Percentiles rank a stretch among this genome's conserved stretches.
Evolutionary conservation across 352 stramenopile genomes (phyloP).

Genomic region (Phytophthora cactorum): DNA sequence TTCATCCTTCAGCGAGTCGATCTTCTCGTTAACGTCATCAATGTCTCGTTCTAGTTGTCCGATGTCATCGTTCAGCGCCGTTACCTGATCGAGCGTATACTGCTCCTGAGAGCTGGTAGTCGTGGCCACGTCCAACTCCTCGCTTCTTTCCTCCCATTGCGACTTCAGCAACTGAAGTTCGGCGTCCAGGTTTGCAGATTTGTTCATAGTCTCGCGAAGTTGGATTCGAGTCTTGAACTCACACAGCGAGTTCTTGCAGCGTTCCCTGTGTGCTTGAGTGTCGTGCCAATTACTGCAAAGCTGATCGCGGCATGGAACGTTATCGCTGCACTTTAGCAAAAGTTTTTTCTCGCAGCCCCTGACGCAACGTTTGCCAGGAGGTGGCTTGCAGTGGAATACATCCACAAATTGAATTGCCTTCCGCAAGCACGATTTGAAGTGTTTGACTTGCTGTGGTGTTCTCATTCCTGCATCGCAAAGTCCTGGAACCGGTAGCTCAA

Average conservation of each 20-base stretch:
- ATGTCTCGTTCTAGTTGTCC: conserved; percentile 62
- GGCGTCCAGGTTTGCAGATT: conserved; percentile 53
- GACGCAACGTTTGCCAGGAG: conserved; percentile 46
- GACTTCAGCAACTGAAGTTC: conserved; percentile 22
- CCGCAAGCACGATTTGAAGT: conserved; percentile 62
- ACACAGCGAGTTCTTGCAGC: conserved; percentile 58
- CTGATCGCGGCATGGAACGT: conserved; percentile 50
- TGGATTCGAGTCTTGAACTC: conserved; percentile 70
- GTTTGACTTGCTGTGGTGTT: conserved; percentile 47
- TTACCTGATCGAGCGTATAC: conserved; percentile 8
- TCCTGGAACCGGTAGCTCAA: conserved; percentile 37
- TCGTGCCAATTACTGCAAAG: conserved; percentile 70
- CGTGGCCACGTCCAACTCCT: conserved; percentile 15
- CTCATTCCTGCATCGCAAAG: conserved; percentile 65
- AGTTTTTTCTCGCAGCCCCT: conserved; percentile 57
- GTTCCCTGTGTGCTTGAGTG: conserved; percentile 65
- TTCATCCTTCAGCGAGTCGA: conserved; percentile 42
- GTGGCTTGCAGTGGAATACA: conserved; percentile 57
- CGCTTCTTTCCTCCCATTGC: conserved; percentile 36
- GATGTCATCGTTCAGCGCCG: conserved; percentile 41
- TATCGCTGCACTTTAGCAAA: conserved; percentile 52
- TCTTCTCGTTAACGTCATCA: conserved; percentile 46
- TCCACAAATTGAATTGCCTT: conserved; percentile 72
- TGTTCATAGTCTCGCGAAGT: conserved; percentile 70
- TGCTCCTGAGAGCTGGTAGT: conserved; percentile 1